Conservation (phyloP, 495 filamentous ascomycete species). For the Alectoria sarmentosa region DNA sequence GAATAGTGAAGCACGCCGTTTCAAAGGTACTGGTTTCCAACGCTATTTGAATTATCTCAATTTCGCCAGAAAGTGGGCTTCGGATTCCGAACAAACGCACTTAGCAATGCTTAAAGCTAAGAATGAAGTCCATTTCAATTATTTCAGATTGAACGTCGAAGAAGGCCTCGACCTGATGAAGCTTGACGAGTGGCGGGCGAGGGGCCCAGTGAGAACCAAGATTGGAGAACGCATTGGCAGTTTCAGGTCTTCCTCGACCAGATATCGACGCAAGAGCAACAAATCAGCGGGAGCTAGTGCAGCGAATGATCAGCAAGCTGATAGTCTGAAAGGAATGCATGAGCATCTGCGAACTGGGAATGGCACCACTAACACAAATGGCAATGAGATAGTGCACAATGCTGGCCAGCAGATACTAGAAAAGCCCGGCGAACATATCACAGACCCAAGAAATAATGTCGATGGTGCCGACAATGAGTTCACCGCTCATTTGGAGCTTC, state of each 20-base stretch:
- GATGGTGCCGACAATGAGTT: not conserved
- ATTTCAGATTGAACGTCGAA: slow-evolving; percentile 44
- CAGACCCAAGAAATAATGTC: not conserved
- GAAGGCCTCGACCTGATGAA: slow-evolving; percentile 38
- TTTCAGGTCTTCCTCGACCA: not conserved
- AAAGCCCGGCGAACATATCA: not conserved
- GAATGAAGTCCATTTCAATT: slow-evolving; percentile 21
- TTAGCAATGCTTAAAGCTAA: slow-evolving; percentile 6
- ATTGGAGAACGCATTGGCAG: slow-evolving; percentile 15
- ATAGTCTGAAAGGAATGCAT: not conserved
- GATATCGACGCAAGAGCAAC: not conserved
- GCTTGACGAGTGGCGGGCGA: slow-evolving; percentile 33
- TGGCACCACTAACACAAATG: not conserved
- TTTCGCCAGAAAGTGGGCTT: slow-evolving; percentile 22
- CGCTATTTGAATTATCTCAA: slow-evolving; percentile 15
- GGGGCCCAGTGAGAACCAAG: slow-evolving; percentile 7
- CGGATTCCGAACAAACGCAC: slow-evolving; percentile 18
- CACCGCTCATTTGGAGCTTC: not conserved
- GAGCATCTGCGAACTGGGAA: not conserved
- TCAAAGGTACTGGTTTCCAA: slow-evolving; percentile 7
- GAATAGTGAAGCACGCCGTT: slow-evolving; percentile 11
- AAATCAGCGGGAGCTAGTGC: not conserved
- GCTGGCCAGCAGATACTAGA: not conserved
- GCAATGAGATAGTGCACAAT: not conserved
- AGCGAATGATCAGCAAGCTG: not conserved